Evolutionary conservation across 164 flowering plant species (phyloP).

Genomic region (Dillenia turbinata): DNA sequence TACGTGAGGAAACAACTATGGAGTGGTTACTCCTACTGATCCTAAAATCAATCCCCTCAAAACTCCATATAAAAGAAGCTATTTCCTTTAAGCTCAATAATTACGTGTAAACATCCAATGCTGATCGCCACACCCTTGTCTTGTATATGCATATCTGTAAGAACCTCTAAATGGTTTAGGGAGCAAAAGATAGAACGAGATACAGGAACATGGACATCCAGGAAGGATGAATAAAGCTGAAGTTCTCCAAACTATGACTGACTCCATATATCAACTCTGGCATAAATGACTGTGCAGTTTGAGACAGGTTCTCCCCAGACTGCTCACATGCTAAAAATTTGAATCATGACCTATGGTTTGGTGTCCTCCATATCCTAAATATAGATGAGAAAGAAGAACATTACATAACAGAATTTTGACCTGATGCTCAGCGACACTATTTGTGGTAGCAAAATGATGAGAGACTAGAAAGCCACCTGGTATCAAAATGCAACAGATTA

Average conservation of each 20-base stretch:
- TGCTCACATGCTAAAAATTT: conserved; percentile 61
- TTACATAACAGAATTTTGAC: conserved; percentile 22
- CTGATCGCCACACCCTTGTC: too few species aligned
- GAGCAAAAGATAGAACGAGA: too few species aligned
- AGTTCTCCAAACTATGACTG: conserved; percentile 65
- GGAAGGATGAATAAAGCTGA: conserved; percentile 13
- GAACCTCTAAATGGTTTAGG: too few species aligned
- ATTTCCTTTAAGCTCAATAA: conserved; percentile 23
- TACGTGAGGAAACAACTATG: conserved; percentile 70
- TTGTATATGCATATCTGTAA: too few species aligned
- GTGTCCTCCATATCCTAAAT: not conserved
- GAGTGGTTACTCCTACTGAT: conserved; percentile 57
- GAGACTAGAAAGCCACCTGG: conserved; percentile 79
- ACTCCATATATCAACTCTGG: conserved; percentile 86
- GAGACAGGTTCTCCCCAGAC: conserved; percentile 97
- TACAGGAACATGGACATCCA: not conserved
- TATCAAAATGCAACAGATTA: conserved; percentile 1
- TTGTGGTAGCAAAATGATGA: conserved; percentile 69
- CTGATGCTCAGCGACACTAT: conserved; percentile 73
- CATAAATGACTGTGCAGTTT: conserved; percentile 99
- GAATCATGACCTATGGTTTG: conserved; percentile 70
- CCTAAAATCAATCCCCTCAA: conserved; percentile 60
- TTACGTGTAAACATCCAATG: too few species aligned
- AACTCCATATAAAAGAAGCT: conserved; percentile 77
- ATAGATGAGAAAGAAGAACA: not conserved